Conservation (phyloP, 108 stramenopile species). For the Heterococcus sp. region DNA sequence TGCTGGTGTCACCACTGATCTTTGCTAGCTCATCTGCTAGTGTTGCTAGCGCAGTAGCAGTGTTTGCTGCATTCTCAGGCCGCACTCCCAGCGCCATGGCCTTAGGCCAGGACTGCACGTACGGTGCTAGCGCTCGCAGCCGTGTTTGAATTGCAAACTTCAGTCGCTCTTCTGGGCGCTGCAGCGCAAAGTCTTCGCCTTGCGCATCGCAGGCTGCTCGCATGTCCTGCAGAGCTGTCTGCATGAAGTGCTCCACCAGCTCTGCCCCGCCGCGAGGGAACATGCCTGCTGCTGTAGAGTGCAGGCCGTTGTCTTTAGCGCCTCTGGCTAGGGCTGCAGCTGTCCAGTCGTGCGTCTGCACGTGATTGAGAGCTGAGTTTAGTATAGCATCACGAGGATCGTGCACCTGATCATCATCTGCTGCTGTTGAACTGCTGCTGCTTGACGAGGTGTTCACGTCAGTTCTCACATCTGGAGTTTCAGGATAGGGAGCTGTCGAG, state of each 20-base stretch:
- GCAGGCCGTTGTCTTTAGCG: slow-evolving; percentile 21
- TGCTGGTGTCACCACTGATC: slow-evolving; percentile 6
- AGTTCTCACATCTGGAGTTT: no score
- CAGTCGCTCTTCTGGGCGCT: not conserved
- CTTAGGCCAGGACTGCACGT: not conserved
- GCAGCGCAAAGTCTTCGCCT: not conserved
- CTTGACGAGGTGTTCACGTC: no score
- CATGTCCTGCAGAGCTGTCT: slow-evolving; percentile 1
- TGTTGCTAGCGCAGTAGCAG: slow-evolving; percentile 19
- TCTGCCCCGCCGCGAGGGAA: slow-evolving; percentile 23
- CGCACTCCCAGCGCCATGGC: not conserved
- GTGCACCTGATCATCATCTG: not conserved
- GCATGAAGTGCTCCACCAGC: slow-evolving; percentile 7
- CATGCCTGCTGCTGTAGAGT: slow-evolving; percentile 30
- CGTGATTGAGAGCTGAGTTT: slow-evolving; percentile 13
- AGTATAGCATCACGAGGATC: slow-evolving; percentile 12
- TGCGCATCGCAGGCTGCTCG: not conserved
- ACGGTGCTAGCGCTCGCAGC: not conserved
- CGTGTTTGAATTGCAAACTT: not conserved
- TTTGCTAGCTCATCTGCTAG: slow-evolving; percentile 32
- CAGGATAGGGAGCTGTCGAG: no score
- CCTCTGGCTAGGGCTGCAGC: slow-evolving; percentile 18
- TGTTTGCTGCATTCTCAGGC: slow-evolving; percentile 7
- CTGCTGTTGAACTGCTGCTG: not conserved
- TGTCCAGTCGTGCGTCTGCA: slow-evolving; percentile 5